Evolutionary conservation across 176 grass and related monocot species (phyloP), one percentile per base, ranked within the genome.

Genomic region (Lolium multiflorum): DNA sequence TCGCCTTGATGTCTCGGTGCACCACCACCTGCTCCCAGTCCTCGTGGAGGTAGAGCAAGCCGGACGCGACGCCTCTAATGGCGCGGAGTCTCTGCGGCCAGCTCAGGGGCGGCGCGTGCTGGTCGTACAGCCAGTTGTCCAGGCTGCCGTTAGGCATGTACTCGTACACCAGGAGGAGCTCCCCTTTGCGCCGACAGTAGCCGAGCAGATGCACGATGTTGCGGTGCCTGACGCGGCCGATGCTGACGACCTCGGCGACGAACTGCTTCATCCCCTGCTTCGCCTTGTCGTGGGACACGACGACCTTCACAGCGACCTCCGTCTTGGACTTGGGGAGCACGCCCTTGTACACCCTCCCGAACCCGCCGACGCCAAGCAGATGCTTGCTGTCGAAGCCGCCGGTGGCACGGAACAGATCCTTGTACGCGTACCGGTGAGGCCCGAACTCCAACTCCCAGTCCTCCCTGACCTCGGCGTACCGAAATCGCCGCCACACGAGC

Each of bases 401-500:
- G 17, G 86, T 91, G 54, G 89, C 89, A 2, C 12, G 79, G 80
- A 88, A 92, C 79, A 97, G 67, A 43, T 97, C 92, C 81, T 87
- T 97, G 85, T 97, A 97, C 0, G 92, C 76, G 83, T 94, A 97
- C 2, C 94, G 74, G 64, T 90, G 91, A 0, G 94, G 85, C 6
- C 85, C 91, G 35, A 86, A 97, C 76, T 97, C 94, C 3, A 90
- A 60, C 82, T 97, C 94, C 94, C 91, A 96, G 3, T 96, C 94
- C 22, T 96, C 94, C 0, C 80, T 89, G 4, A 90, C 18, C 73
- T 93, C 94, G 3, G 87, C 84, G 56, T 93, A 43, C 7, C 41
- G 41, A 7, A 43, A 43, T 7, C 41, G 41, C 41, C 41, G 41
- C 41, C 41, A 43, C 41, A 43, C 41, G 4, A 43, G 7, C 41